Evolutionary conservation across 371 early-diverging fungal genomes (phyloP), one percentile per base, ranked within the genome.

Genomic region (Chytridiales sp.): DNA sequence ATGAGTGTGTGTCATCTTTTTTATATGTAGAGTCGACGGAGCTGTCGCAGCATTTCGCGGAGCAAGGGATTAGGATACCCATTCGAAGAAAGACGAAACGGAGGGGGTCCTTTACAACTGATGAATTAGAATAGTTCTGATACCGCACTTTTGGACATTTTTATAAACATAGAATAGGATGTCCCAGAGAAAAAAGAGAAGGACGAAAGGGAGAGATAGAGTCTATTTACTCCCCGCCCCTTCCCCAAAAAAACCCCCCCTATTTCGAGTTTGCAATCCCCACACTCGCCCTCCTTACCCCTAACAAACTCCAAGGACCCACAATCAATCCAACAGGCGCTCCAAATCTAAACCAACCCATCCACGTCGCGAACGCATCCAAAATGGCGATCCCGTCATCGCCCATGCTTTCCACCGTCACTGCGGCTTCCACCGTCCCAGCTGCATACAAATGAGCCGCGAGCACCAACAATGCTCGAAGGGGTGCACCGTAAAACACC

Each of bases 291-390:
- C 41, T 38, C 3, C 64, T 11, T 32, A 64, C 13, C 1, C 58
- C 50, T 19, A 65, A 19, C 26, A 65, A 51, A 6, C 30, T 22
- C 59, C 59, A 65, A 5, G 65, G 65, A 3, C 65, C 65, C 8
- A 53, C 29, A 6, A 65, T 21, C 15, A 65, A 22, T 6, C 65
- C 65, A 1, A 35, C 47, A 4, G 65, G 65, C 1, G 46, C 11
- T 2, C 55, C 65, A 44, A 59, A 3, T 21, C 39, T 47, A 44
- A 65, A 39, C 65, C 65, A 65, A 17, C 65, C 65, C 51, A 58
- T 48, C 65, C 65, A 65, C 9, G 34, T 36, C 24, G 64, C 42
- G 40, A 65, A 65, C 29, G 55, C 59, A 47, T 65, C 65, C 35
- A 65, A n/a, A 8, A 58, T 42, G 3, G 31, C 47, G 26, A 65